Evolutionary conservation across 257 asterid genomes (phyloP).

Genomic region (Solanum commersonii): DNA sequence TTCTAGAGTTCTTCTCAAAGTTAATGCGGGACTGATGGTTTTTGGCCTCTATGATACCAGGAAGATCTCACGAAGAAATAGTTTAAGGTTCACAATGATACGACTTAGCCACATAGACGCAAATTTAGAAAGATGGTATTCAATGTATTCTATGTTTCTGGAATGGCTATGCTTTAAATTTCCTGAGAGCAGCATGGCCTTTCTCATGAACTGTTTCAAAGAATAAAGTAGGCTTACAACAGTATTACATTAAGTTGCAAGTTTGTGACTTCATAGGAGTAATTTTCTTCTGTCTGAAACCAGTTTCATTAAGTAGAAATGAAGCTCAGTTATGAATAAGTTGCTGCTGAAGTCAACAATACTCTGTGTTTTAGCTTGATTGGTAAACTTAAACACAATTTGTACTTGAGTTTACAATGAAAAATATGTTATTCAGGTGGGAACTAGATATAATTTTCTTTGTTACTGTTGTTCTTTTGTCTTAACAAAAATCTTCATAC

Average conservation of each 20-base stretch:
- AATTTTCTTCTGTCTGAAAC: background rate
- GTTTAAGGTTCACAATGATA: background rate
- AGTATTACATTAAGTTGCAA: background rate
- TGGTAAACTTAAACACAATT: background rate
- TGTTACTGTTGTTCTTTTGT: background rate
- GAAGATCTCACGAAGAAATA: background rate
- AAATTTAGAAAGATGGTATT: background rate
- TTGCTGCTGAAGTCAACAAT: background rate
- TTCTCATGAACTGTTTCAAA: background rate
- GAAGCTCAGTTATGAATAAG: background rate
- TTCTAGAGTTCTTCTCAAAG: slow-evolving; percentile 19
- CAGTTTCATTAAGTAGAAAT: background rate
- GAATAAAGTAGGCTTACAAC: background rate
- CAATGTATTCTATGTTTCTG: background rate
- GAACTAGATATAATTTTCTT: background rate
- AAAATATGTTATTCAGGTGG: background rate
- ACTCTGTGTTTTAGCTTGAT: background rate
- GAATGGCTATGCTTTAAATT: background rate
- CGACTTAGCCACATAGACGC: background rate
- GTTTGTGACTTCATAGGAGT: background rate
- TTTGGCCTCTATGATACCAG: background rate
- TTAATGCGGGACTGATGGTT: background rate
- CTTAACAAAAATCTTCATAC: background rate
- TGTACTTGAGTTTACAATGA: background rate
- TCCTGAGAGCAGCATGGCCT: background rate